phyloP scores from a whole-genome alignment of 148 eudicot genomes.

The Diospyros lotus region DNA sequence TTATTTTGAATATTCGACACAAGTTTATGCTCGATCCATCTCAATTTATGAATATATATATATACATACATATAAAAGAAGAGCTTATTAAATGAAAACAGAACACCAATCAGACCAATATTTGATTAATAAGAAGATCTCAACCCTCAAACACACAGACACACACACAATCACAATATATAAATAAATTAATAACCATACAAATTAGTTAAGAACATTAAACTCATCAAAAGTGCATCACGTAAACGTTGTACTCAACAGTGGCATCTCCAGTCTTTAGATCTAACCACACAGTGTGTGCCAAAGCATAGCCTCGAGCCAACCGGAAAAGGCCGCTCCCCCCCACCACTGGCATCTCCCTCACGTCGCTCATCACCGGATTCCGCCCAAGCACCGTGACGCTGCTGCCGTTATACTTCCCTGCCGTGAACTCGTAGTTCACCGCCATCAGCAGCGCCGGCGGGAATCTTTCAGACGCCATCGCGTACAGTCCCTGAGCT shows the following conservation, averaged over 20 bases:
- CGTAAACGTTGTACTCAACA: conserved; percentile 40
- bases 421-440: conserved; percentile 33
- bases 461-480: conserved; percentile 19
- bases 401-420: conserved; percentile 46
- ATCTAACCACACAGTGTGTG: conserved; percentile 31
- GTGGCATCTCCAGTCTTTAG: conserved; percentile 24
- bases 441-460: conserved; percentile 37
- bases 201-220: too few relatives aligned
- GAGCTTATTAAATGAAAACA: too few relatives aligned
- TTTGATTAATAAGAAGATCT: too few relatives aligned
- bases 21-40: too few relatives aligned
- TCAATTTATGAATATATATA: too few relatives aligned
- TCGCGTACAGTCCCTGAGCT: conserved; percentile 46
- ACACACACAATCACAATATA: too few relatives aligned
- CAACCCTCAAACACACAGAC: too few relatives aligned
- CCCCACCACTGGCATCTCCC: conserved; percentile 56
- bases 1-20: too few relatives aligned
- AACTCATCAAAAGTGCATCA: conserved; percentile 16
- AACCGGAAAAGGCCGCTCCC: conserved; percentile 51
- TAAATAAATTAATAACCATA: too few relatives aligned
- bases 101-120: too few relatives aligned
- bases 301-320: conserved; percentile 44
- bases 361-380: conserved; percentile 12
- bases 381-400: conserved; percentile 37
- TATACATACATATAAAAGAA: too few relatives aligned